phyloP scores from a whole-genome alignment of 169 alveolate species.

The Plasmodium yoelii region DNA sequence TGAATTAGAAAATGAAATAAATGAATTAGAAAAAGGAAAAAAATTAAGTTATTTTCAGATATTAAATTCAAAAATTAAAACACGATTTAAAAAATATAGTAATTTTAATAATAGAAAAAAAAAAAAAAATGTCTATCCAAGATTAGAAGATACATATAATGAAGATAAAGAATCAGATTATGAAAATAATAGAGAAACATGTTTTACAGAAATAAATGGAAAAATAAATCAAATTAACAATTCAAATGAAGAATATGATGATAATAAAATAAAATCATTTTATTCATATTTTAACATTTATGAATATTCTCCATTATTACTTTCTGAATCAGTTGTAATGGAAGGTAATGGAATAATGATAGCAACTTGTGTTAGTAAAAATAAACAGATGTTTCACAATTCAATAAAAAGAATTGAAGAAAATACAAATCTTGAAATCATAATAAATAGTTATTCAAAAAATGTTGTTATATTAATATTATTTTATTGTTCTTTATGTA shows the following conservation, averaged over 20 bases:
- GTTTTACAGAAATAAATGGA: too few relatives aligned
- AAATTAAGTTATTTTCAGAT: conserved; percentile 43
- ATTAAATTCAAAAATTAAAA: conserved; percentile 25
- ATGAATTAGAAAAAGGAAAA: background rate
- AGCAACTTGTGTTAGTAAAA: conserved; percentile 66
- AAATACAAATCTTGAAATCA: conserved; percentile 20
- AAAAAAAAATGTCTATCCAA: background rate
- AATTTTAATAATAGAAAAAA: background rate
- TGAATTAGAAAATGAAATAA: conserved; percentile 1
- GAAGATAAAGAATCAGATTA: background rate
- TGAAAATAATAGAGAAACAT: background rate
- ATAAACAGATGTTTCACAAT: conserved; percentile 63
- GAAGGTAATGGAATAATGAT: conserved; percentile 57
- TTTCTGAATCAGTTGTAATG: conserved; percentile 22
- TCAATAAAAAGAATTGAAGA: conserved; percentile 33
- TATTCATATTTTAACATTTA: background rate
- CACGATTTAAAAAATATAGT: conserved; percentile 10
- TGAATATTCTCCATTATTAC: conserved; percentile 40
- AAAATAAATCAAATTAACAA: background rate
- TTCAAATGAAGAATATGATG: background rate
- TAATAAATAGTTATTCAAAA: conserved; percentile 53
- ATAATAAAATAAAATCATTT: too few relatives aligned
- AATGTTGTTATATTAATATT: conserved; percentile 46
- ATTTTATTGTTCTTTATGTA: conserved; percentile 56
- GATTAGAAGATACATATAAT: background rate